Conservation (phyloP, 768 basidiomycete genomes). For the Leccinellum rugosiceps region DNA sequence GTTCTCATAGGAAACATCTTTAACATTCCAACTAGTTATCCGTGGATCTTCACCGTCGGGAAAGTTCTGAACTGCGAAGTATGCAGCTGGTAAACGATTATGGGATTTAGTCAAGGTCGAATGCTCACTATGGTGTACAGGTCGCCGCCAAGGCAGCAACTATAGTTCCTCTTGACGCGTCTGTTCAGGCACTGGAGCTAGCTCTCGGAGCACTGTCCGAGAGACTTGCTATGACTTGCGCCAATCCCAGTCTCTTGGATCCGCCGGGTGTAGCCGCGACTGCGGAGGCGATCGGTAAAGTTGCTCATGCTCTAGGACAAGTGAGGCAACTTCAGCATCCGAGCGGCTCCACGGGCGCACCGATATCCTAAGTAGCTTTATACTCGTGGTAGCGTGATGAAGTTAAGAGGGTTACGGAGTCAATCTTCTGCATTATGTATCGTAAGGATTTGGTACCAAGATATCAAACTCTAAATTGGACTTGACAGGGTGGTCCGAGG, state of each 20-base stretch:
- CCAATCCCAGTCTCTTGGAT: slow-evolving; percentile 40
- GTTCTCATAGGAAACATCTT: not conserved
- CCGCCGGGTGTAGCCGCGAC: slow-evolving; percentile 48
- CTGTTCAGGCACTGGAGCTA: slow-evolving; percentile 49
- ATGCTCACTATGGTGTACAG: slow-evolving; percentile 15
- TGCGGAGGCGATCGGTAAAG: slow-evolving; percentile 69
- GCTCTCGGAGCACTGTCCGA: slow-evolving; percentile 51
- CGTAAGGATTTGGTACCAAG: not conserved
- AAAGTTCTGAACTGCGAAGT: slow-evolving; percentile 14
- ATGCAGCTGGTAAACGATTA: slow-evolving; percentile 15
- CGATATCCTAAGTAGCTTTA: slow-evolving; percentile 12
- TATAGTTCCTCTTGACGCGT: slow-evolving; percentile 18
- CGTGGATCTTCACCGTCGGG: slow-evolving; percentile 15
- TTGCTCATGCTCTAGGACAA: slow-evolving; percentile 57
- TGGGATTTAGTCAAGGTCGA: not conserved
- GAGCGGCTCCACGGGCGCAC: slow-evolving; percentile 2
- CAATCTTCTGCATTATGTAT: not conserved
- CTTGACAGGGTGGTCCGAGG: not conserved
- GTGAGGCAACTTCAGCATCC: slow-evolving; percentile 56
- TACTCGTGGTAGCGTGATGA: slow-evolving; percentile 10
- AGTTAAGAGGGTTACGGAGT: slow-evolving; percentile 1
- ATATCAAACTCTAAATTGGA: not conserved
- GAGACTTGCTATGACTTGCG: slow-evolving; percentile 46
- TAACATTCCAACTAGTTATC: slow-evolving; percentile 19
- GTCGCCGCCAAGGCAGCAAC: slow-evolving; percentile 11